Evolutionary conservation across 768 basidiomycete genomes (phyloP), one percentile per base, ranked within the genome.

Genomic region (Lactifluus rugatus): DNA sequence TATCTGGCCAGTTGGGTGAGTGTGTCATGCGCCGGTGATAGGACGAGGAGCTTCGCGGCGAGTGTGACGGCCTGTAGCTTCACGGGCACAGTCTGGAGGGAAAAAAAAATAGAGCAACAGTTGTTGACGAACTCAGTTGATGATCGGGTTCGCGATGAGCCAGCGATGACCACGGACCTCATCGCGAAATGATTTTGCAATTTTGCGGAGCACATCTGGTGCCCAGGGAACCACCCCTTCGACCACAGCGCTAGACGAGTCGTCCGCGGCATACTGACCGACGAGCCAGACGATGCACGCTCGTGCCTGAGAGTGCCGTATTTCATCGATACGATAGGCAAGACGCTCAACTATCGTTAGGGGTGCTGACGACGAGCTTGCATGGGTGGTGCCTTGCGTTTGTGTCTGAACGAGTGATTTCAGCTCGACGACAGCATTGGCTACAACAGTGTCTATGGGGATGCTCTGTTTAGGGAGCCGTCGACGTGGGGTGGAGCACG

Each of bases 281-380:
- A 93, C 92, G 0, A 97, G 80, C 93, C 95, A 96, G 25, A 92
- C 73, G 1, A 97, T 83, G 64, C 89, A 93, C 0, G 94, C 92
- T 31, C 90, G 75, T 1, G 94, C 93, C 65, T 83, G 80, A 1
- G 84, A 75, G 64, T 93, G 89, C 7, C 75, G 79, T 51, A 97
- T 89, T 52, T 83, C 84, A 48, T 92, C 89, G 47, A 95, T 79
- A 32, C 81, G 79, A 49, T 80, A 77, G 0, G 92, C 90, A 6
- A 97, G 81, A 36, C 83, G 81, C 3, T 83, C 78, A n/a, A 95
- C 84, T 61, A 95, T 87, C 8, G 76, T 73, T 10, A 85, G 68
- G 0, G 89, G 80, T 4, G 65, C 55, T 3, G 63, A 64, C 3
- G 64, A 48, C 36, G 45, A 37, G 57, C 56, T 61, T 19, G 61